Conservation (phyloP, 2,329 filamentous ascomycete species). For the Hymenoscyphus infarciens region DNA sequence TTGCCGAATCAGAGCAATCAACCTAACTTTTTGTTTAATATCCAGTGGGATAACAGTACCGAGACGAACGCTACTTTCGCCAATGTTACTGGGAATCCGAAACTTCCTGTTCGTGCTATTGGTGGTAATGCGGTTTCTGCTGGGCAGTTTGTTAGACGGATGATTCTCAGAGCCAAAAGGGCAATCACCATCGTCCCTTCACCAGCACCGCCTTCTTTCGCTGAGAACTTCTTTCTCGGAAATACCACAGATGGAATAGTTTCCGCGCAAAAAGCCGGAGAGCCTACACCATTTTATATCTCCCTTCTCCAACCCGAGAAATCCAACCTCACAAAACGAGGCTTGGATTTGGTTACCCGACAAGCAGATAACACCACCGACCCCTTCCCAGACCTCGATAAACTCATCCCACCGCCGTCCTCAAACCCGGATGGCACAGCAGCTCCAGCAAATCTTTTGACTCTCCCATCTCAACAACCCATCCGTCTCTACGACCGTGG, state of each 20-base stretch:
- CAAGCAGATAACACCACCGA: conserved; percentile 16
- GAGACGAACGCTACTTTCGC: conserved; percentile 42
- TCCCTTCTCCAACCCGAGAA: conserved; percentile 57
- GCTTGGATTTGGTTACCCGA: conserved; percentile 15
- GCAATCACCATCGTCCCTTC: conserved; percentile 41
- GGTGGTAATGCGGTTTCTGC: conserved; percentile 35
- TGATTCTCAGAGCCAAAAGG: conserved; percentile 34
- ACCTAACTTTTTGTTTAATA: conserved; percentile 77
- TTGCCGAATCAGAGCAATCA: conserved; percentile 62
- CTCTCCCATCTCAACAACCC: conserved; percentile 69
- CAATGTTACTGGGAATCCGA: conserved; percentile 31
- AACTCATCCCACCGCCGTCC: conserved; percentile 60
- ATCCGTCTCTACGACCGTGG: conserved; percentile 83
- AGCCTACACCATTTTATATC: conserved; percentile 86
- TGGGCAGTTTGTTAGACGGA: conserved; percentile 31
- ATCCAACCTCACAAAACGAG: conserved; percentile 31
- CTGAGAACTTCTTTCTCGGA: conserved; percentile 78
- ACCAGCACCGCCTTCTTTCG: conserved; percentile 42
- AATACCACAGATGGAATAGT: conserved; percentile 77
- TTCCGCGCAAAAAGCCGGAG: conserved; percentile 68
- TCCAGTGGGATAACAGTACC: conserved; percentile 65
- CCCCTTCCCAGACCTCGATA: conserved; percentile 42
- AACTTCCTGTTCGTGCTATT: conserved; percentile 24
- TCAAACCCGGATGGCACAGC: conserved; percentile 68
- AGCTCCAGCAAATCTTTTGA: conserved; percentile 67